Base-by-base conservation (phyloP, 2,329 filamentous ascomycete species). In the Tolypocladium pustulatum region DNA sequence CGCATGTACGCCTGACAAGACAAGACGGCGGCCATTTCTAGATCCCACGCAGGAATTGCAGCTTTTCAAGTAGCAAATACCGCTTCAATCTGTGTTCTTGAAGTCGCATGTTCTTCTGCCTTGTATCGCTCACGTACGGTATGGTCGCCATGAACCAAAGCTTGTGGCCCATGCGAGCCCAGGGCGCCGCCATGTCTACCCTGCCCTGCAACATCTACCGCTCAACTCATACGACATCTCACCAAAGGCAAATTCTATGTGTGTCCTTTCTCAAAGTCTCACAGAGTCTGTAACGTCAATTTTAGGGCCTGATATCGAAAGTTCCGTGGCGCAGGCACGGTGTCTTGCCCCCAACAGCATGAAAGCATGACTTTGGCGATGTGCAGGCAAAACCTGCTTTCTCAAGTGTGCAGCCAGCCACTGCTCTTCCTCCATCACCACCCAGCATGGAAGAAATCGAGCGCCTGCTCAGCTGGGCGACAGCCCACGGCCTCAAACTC, bases 401-500 rank as follows among this genome's bases (percentile, higher is more conserved):
- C 49, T 22, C 49, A 52, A 52, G 20, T 20, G 17, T 12, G 27
- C 49, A 30, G 2, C 49, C 49, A 2, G 9, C 30, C 30, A 10
- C 9, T 3, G 20, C 49, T 34, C 49, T 20, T 34, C 30, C 30
- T 34, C 30, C 30, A 52, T 9, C 49, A 34, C 13, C 40, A 34
- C n/a, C 49, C 15, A 32, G 9, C 40, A 64, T 64, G 63, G 62
- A 67, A 1, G 58, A 61, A 7, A 66, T 68, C 30, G 73, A 81
- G 32, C 73, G 76, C 10, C 88, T 95, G 60, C 77, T 87, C 3
- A 67, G 78, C 60, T 96, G 91, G 89, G 87, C 88, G 1, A 69
- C 77, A 37, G 72, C 74, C 1, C 79, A 84, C 59, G 89, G 88
- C 17, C 81, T 95, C 34, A 72, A 79, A 40, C 81, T 91, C 63